Base-by-base conservation (phyloP, 1,139 yeast species). In the Ashbya aceris region DNA sequence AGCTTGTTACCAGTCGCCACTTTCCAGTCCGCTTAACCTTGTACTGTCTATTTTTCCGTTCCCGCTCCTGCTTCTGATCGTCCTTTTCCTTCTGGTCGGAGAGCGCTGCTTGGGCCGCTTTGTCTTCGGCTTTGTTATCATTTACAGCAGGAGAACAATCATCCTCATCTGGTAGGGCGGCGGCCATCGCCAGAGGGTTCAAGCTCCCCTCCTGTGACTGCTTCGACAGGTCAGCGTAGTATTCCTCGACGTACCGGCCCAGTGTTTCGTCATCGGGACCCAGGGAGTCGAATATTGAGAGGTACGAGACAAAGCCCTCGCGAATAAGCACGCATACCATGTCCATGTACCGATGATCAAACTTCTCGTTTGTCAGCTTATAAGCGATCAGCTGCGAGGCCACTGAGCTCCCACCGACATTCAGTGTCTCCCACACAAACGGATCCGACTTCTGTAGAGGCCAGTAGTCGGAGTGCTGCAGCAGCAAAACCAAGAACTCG, bases 151-250 rank as follows among this genome's bases (percentile, higher is more conserved):
- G 32, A 39, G 50, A 45, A 36, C 41, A 36, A 8, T 48, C 43
- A 12, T 76, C 82, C 17, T 81, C 94, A 40, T 79, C 81, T 5
- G 73, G 70, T 38, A 89, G 66, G 1, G 96, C 95, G 6, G 94
- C 93, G 2, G 96, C 95, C 51, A 86, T 61, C 0, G 96, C 93
- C 41, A 89, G 65, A 0, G 95, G 95, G 47, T 83, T 83, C 0
- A 86, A 83, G 23, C 77, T 74, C 0, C 93, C 83, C 47, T 71
- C 68, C 51, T 72, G 69, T 0, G 83, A 79, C 44, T 78, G 73
- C 11, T 76, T 76, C n/a, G 79, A 79, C 51, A 83, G 58, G 17
- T 72, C 69, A 26, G 68, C 67, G 31, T 74, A 70, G 59, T 76
- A 74, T 4, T 62, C 61, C 1, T 61, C 62, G 39, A 77, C 74